Evolutionary conservation across 345 rosid species (phyloP).

Genomic region (Streptanthus diversifolius): DNA sequence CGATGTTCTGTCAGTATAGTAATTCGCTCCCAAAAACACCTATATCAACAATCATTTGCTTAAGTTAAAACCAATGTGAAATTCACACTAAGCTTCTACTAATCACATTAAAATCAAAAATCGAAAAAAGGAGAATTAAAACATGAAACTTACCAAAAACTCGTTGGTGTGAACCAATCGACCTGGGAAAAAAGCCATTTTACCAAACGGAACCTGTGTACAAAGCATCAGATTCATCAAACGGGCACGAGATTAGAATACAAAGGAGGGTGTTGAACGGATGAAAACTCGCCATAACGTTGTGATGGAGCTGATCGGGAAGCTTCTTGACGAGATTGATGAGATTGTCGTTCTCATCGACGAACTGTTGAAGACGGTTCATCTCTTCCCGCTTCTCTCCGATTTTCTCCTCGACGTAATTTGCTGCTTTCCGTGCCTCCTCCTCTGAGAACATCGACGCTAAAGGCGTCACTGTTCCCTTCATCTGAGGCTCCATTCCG

Average conservation of each 20-base stretch:
- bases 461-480: slow-evolving; percentile 64
- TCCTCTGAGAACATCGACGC: slow-evolving; percentile 61
- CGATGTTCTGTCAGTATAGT: slow-evolving; percentile 65
- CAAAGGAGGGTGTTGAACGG: background rate
- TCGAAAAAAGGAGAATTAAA: too few species aligned
- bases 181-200: slow-evolving; percentile 84
- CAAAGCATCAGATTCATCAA: background rate
- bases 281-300: slow-evolving; percentile 55
- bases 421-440: slow-evolving; percentile 64
- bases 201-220: slow-evolving; percentile 75
- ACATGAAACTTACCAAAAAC: slow-evolving; percentile 52
- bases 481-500: slow-evolving; percentile 39
- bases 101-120: too few species aligned
- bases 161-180: slow-evolving; percentile 86
- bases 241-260: background rate
- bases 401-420: slow-evolving; percentile 59
- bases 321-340: slow-evolving; percentile 62
- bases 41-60: slow-evolving; percentile 18
- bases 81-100: background rate
- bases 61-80: background rate
- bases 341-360: slow-evolving; percentile 58
- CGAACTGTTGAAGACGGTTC: slow-evolving; percentile 47
- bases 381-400: slow-evolving; percentile 57
- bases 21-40: slow-evolving; percentile 88
- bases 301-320: slow-evolving; percentile 79